phyloP scores from a whole-genome alignment of 1,284 basidiomycete genomes.

The Malassezia arunalokei region DNA sequence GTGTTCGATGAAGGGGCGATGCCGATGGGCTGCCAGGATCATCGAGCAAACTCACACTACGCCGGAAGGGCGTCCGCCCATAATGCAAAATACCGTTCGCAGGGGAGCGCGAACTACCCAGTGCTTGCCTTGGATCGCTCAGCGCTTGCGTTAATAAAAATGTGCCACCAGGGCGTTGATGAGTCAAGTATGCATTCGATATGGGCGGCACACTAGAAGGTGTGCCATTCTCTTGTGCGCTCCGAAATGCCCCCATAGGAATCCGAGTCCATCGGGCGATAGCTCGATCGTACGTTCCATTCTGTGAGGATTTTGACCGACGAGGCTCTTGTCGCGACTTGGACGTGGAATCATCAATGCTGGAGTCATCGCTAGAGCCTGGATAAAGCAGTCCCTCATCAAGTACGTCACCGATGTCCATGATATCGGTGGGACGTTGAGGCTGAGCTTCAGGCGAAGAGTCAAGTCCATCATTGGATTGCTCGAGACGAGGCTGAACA shows the following conservation, averaged over 20 bases:
- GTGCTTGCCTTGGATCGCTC: not conserved
- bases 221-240: conserved; percentile 22
- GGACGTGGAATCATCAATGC: conserved; percentile 2
- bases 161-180: conserved; percentile 24
- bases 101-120: not conserved
- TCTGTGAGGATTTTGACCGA: conserved; percentile 7
- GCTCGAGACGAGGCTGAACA: not conserved
- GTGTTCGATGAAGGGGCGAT: conserved; percentile 11
- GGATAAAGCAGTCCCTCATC: conserved; percentile 35
- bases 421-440: conserved; percentile 18
- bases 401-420: conserved; percentile 42
- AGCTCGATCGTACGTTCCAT: conserved; percentile 12
- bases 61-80: conserved; percentile 1
- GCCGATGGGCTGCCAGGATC: not conserved
- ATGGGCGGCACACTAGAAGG: conserved; percentile 12
- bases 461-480: not conserved
- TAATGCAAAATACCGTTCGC: not conserved
- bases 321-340: not conserved
- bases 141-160: conserved; percentile 26
- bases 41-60: not conserved
- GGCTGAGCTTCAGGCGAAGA: conserved; percentile 25
- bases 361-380: conserved; percentile 17
- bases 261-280: conserved; percentile 42
- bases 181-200: conserved; percentile 2
- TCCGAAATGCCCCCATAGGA: conserved; percentile 42